A percentile compares a stretch with the other conserved stretches of the same genome.
Conservation (phyloP, 106 monocot species). For the Amphibolis antarctica region DNA sequence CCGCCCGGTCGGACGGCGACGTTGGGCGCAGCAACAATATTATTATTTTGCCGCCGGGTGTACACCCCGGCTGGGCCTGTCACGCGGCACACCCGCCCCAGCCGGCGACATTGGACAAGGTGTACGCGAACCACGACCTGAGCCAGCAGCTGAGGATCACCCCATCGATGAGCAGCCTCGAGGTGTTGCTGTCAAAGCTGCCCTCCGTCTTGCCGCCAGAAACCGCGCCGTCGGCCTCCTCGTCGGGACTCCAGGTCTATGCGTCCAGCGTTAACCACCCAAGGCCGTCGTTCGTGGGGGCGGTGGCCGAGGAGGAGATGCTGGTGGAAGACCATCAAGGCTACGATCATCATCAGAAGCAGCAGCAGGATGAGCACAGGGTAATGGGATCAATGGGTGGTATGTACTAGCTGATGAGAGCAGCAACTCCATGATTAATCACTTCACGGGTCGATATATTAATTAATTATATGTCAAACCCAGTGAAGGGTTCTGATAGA, state of each 20-base stretch:
- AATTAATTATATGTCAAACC: no score
- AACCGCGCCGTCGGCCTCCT: background rate
- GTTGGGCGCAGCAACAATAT: no score
- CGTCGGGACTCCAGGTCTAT: no score
- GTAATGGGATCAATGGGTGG: background rate
- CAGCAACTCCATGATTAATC: background rate
- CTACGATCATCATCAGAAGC: background rate
- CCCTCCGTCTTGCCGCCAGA: constrained; percentile 68
- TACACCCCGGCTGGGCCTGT: constrained; percentile 16
- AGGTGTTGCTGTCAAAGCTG: constrained; percentile 84
- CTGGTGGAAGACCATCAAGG: background rate
- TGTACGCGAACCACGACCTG: constrained; percentile 23
- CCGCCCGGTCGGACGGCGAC: constrained; percentile 24
- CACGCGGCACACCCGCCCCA: background rate
- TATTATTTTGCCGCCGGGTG: background rate
- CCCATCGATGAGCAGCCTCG: constrained; percentile 95
- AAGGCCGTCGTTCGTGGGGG: no score
- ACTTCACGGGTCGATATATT: no score
- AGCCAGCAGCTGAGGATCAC: constrained; percentile 40
- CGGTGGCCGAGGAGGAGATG: constrained; percentile 9
- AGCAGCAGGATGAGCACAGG: background rate
- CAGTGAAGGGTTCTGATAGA: no score
- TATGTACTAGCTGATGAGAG: no score
- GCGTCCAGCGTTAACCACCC: no score
- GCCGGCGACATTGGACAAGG: no score